Percentiles rank a stretch among this genome's conserved stretches.
phyloP scores from a whole-genome alignment of 257 asterid genomes.

The Sherardia arvensis region DNA sequence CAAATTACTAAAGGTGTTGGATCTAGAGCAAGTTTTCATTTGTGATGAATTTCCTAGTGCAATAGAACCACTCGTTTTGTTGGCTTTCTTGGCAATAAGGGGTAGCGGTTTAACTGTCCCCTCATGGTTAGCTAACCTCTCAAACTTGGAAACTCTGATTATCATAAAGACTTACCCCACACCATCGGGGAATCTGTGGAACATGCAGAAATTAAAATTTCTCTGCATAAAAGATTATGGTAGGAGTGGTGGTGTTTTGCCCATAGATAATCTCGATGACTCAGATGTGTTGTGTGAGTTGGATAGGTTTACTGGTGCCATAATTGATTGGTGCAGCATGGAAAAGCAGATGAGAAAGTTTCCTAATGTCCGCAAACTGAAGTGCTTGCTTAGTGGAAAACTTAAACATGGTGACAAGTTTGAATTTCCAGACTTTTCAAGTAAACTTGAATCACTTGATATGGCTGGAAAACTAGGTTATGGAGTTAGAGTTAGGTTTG shows the following conservation, averaged over 20 bases:
- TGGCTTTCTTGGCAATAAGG: neutral
- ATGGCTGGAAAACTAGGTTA: neutral
- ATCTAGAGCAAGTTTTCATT: neutral
- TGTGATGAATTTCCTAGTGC: neutral
- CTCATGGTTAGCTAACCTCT: neutral
- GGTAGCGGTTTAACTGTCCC: neutral
- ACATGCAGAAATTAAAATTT: neutral
- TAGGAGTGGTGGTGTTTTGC: neutral
- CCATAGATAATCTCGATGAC: neutral
- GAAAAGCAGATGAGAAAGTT: neutral
- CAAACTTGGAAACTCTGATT: neutral
- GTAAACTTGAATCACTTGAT: neutral
- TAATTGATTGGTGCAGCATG: neutral
- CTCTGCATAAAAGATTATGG: neutral
- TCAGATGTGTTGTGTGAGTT: neutral
- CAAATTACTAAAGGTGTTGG: conserved; percentile 1
- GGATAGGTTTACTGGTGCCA: neutral
- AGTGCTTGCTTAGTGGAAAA: neutral
- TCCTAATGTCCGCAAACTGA: neutral
- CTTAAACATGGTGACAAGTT: neutral
- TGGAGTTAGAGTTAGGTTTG: neutral
- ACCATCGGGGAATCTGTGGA: conserved; percentile 1
- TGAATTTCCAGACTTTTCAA: neutral
- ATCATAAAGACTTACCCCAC: too few relatives aligned
- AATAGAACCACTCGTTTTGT: conserved; percentile 1